phyloP scores from a whole-genome alignment of 768 basidiomycete genomes.

The Gautieria morchelliformis region DNA sequence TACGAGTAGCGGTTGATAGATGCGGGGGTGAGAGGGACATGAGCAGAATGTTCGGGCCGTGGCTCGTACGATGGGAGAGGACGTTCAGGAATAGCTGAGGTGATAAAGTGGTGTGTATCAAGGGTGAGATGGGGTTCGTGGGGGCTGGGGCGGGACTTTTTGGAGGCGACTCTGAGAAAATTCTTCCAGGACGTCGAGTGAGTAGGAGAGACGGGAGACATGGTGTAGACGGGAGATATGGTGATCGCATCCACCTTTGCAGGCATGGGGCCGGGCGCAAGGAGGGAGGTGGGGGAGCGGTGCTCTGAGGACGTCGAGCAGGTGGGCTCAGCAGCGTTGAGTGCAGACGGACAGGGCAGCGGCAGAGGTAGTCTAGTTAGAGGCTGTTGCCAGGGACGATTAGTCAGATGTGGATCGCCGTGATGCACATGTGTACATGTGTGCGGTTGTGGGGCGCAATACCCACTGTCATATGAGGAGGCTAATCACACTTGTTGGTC shows the following conservation, averaged over 20 bases:
- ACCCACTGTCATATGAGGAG: not conserved
- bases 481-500: not conserved
- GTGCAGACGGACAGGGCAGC: not conserved
- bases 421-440: not conserved
- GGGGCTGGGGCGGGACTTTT: not conserved
- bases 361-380: not conserved
- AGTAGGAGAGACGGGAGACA: constrained; percentile 7
- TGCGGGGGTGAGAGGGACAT: constrained; percentile 42
- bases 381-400: not conserved
- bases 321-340: not conserved
- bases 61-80: constrained; percentile 4
- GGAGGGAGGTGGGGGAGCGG: not conserved
- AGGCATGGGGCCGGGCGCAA: not conserved
- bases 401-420: not conserved
- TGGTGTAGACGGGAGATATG: not conserved
- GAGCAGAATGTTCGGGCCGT: constrained; percentile 24
- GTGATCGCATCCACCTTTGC: not conserved
- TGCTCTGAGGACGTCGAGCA: no score
- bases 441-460: not conserved
- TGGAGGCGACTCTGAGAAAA: constrained; percentile 7
- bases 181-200: constrained; percentile 8
- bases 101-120: constrained; percentile 7
- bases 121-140: constrained; percentile 8
- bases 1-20: constrained; percentile 64
- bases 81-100: not conserved